These are phyloP conservation scores for Dunaliella primolecta DNA, from an alignment of 139 green algal genomes.

Conservation along the genomic window DNA sequence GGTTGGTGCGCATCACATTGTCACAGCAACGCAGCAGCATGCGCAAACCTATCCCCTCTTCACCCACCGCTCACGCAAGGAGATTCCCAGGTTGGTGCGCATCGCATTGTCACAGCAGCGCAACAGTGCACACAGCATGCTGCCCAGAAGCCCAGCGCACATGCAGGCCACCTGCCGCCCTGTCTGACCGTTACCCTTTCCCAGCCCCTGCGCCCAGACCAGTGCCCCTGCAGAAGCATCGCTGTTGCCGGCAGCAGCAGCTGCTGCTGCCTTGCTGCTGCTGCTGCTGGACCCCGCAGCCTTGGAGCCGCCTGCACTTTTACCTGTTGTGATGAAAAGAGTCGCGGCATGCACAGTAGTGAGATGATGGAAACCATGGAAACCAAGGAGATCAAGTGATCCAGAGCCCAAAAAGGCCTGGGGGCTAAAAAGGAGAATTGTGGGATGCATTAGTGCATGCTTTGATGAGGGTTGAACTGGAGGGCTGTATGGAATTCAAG, in stretches of 20 bases:
- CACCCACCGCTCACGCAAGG: not conserved
- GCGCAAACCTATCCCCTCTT: no score
- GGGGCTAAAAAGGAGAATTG: no score
- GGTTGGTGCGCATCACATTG: conserved; percentile 30
- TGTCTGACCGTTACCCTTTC: not conserved
- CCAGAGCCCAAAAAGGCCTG: no score
- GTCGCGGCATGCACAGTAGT: no score
- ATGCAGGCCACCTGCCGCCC: not conserved
- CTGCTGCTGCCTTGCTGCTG: conserved; percentile 8
- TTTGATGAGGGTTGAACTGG: no score
- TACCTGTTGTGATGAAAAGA: no score
- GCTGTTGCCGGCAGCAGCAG: not conserved
- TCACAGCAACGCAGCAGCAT: conserved; percentile 73
- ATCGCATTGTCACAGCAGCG: conserved; percentile 61
- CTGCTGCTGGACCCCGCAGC: not conserved
- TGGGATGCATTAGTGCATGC: no score
- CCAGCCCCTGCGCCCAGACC: not conserved
- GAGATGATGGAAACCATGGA: no score
- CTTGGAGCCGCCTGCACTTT: no score
- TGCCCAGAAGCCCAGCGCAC: conserved; percentile 37
- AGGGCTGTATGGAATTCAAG: no score
- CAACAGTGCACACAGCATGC: conserved; percentile 63
- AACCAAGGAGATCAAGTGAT: no score
- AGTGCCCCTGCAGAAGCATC: no score
- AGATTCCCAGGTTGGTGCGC: conserved; percentile 25